Evolutionary conservation across 495 filamentous ascomycete genomes (phyloP), one percentile per base, ranked within the genome.

Genomic region (Geoglossum glabrum): DNA sequence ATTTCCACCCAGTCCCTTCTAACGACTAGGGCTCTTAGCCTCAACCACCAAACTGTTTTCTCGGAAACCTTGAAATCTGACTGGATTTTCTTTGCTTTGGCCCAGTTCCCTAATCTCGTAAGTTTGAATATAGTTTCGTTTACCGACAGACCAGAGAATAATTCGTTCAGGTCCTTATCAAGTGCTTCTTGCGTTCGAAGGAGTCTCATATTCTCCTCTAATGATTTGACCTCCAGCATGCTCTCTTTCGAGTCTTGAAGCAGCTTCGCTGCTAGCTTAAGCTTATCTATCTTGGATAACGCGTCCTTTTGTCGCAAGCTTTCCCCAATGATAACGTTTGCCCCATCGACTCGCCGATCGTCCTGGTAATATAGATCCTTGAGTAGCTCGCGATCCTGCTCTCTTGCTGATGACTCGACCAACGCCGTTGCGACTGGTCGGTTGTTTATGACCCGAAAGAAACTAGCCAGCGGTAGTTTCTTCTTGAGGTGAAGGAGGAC

Each of bases 321-420:
- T 71, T 98, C 90, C 15, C 79, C 75, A 46, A 97, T 66, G 47
- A 97, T 84, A 7, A 96, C 80, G 59, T 88, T 84, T 0, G 92
- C 82, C 19, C 92, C 89, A 60, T 98, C 93, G 25, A 87, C 71
- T 0, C 88, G 84, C 7, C 90, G 84, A 68, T 98, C 92, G 64
- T 97, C 93, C 71, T 97, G 92, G 64, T 98, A 97, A 71, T 90
- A 98, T 26, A 98, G 75, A 67, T 97, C 92, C 65, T 96, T 97
- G 11, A 96, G 78, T 10, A 98, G 67, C 21, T 93, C 84, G 3
- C 74, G 76, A 63, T 96, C 92, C 54, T 87, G 81, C 25, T 76
- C 77, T 50, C 74, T 72, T 1, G 92, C 90, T 0, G 81, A 83
- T 1, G 87, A 79, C 65, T 97, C 92, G 31, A 98, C 85, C 17